Percentiles rank a stretch among this genome's conserved stretches.
These are phyloP conservation scores for Suhomyces atakaporum DNA, from an alignment of 1,139 yeast genomes.

Conservation along the genomic window DNA sequence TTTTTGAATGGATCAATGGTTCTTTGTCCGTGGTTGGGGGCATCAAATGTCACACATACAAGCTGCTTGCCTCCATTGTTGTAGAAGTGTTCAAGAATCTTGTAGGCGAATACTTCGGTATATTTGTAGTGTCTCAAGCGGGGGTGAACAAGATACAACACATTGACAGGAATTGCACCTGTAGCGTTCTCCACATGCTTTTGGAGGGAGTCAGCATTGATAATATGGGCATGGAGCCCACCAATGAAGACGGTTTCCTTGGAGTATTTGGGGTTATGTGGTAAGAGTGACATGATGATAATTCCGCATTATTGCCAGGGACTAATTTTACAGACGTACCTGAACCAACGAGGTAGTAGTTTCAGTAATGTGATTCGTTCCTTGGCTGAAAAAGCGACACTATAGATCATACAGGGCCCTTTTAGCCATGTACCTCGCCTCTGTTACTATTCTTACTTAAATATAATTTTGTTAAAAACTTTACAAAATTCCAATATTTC, in stretches of 20 bases:
- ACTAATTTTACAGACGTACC: no score
- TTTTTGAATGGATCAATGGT: slow-evolving; percentile 37
- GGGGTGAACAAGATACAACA: slow-evolving; percentile 44
- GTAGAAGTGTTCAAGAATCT: slow-evolving; percentile 30
- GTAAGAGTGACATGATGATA: slow-evolving; percentile 1
- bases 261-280: slow-evolving; percentile 27
- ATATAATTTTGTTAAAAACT: no score
- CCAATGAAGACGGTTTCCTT: slow-evolving; percentile 30
- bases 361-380: no score
- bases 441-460: no score
- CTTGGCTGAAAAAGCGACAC: no score
- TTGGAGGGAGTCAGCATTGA: slow-evolving; percentile 32
- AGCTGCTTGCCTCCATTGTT: slow-evolving; percentile 24
- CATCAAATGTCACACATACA: slow-evolving; percentile 57
- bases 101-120: slow-evolving; percentile 37
- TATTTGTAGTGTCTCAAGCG: slow-evolving; percentile 30
- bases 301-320: not conserved
- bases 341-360: no score
- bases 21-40: slow-evolving; percentile 63
- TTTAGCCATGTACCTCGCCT: no score
- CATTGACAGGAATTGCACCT: slow-evolving; percentile 35
- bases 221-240: slow-evolving; percentile 37
- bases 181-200: slow-evolving; percentile 23
- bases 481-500: no score
- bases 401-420: no score